These are phyloP conservation scores for Geranium incanum DNA, from an alignment of 441 rosid genomes.

Conservation along the genomic window DNA sequence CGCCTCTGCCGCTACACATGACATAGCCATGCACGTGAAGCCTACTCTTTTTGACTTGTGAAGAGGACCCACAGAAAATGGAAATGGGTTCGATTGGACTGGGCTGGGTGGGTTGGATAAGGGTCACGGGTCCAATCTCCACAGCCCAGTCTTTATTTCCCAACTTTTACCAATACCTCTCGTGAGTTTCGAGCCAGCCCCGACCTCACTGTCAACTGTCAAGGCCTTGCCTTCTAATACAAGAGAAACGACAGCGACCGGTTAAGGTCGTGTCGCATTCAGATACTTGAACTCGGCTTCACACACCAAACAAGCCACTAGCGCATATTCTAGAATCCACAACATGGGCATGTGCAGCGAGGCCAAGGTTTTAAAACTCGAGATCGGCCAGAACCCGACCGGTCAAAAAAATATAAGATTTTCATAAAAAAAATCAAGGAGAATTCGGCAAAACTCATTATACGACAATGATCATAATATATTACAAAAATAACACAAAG, in stretches of 20 bases:
- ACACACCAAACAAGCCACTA: too few species aligned
- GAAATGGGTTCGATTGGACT: neutral
- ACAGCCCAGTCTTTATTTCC: neutral
- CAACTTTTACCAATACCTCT: neutral
- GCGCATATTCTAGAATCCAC: too few species aligned
- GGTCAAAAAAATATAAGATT: too few species aligned
- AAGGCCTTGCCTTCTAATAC: neutral
- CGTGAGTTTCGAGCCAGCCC: slow-evolving; percentile 3
- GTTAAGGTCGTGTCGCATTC: neutral
- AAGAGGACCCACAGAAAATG: neutral
- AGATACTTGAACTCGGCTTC: neutral
- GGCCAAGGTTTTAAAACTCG: too few species aligned
- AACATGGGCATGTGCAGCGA: too few species aligned
- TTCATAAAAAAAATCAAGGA: too few species aligned
- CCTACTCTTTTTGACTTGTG: slow-evolving; percentile 4
- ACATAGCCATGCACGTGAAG: slow-evolving; percentile 2
- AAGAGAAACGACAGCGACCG: neutral
- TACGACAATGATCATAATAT: too few species aligned
- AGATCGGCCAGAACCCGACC: too few species aligned
- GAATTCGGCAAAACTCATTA: too few species aligned
- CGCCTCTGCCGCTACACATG: neutral
- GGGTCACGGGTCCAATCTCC: neutral
- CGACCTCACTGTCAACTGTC: neutral
- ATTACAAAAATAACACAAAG: too few species aligned
- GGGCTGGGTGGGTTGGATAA: slow-evolving; percentile 4